phyloP scores from a whole-genome alignment of 23 red algal species.

The Rhodosorus marinus region DNA sequence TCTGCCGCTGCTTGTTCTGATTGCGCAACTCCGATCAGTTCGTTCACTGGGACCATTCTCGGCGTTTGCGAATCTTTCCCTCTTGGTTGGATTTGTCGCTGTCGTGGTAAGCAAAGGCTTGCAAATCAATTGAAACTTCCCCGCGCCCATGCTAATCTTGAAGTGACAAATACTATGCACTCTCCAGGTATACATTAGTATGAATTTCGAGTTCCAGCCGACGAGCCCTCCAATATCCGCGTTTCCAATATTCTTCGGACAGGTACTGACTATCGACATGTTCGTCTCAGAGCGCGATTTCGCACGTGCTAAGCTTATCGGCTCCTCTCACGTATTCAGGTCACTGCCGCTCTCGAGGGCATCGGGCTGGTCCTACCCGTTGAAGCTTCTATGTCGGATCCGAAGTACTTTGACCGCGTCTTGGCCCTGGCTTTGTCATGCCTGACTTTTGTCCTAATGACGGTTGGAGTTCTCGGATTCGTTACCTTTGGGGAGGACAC shows the following conservation, averaged over 20 bases:
- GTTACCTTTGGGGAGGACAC: conserved; percentile 78
- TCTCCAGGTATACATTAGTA: conserved; percentile 38
- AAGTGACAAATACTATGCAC: too few species aligned
- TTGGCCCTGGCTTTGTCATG: conserved; percentile 33
- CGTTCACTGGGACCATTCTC: conserved; percentile 63
- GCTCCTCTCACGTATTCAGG: too few species aligned
- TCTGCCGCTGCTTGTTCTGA: conserved; percentile 23
- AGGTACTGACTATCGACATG: too few species aligned
- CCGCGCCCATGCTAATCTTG: too few species aligned
- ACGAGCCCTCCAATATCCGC: conserved; percentile 17
- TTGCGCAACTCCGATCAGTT: conserved; percentile 59
- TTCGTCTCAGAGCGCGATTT: too few species aligned
- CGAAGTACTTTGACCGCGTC: conserved; percentile 30
- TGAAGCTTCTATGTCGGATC: conserved; percentile 49
- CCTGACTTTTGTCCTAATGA: conserved; percentile 34
- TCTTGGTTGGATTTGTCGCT: conserved; percentile 46
- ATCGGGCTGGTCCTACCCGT: conserved; percentile 93
- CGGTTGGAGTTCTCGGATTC: conserved; percentile 71
- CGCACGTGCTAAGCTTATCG: too few species aligned
- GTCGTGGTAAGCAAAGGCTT: too few species aligned
- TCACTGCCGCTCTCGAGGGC: conserved; percentile 57
- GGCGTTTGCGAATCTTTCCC: conserved; percentile 44
- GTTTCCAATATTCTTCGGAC: conserved; percentile 81
- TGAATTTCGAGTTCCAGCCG: conserved; percentile 61
- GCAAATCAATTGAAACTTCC: too few species aligned